phyloP scores from a whole-genome alignment of 345 rosid species.

The Salix exigua region DNA sequence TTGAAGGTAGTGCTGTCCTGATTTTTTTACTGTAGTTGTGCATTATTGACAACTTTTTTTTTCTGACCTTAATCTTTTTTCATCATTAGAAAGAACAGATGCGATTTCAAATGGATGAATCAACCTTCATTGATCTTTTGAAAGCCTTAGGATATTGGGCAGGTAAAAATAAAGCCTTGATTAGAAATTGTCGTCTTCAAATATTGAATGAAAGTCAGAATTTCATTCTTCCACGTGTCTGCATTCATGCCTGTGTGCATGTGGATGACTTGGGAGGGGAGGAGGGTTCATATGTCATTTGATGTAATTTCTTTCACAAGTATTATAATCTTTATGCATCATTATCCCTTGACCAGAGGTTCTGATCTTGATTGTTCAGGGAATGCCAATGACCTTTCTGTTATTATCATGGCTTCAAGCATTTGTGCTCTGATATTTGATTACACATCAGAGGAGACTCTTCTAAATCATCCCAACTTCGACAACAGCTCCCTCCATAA shows the following conservation, averaged over 20 bases:
- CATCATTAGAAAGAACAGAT: slow-evolving; percentile 47
- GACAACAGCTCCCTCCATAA: slow-evolving; percentile 30
- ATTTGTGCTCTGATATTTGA: slow-evolving; percentile 67
- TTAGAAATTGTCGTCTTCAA: neutral
- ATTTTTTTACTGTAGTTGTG: neutral
- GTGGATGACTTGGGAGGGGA: too few relatives aligned
- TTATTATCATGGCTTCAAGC: slow-evolving; percentile 71
- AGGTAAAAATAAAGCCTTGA: slow-evolving; percentile 37
- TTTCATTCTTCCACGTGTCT: too few relatives aligned
- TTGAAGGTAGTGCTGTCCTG: slow-evolving; percentile 53
- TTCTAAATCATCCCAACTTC: slow-evolving; percentile 48
- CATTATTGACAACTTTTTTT: slow-evolving; percentile 8
- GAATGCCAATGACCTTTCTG: slow-evolving; percentile 41
- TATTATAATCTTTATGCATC: neutral
- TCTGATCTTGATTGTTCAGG: slow-evolving; percentile 33
- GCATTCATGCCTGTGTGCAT: too few relatives aligned
- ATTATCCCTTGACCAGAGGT: neutral
- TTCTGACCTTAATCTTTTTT: neutral
- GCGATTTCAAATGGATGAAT: slow-evolving; percentile 39
- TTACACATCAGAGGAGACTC: slow-evolving; percentile 65
- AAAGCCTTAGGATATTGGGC: slow-evolving; percentile 65
- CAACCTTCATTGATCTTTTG: slow-evolving; percentile 41
- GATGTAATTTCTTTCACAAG: neutral
- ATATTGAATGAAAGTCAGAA: neutral
- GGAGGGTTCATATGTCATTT: neutral